Conservation (phyloP, 306 rosid genomes). For the Vigna unguiculata region DNA sequence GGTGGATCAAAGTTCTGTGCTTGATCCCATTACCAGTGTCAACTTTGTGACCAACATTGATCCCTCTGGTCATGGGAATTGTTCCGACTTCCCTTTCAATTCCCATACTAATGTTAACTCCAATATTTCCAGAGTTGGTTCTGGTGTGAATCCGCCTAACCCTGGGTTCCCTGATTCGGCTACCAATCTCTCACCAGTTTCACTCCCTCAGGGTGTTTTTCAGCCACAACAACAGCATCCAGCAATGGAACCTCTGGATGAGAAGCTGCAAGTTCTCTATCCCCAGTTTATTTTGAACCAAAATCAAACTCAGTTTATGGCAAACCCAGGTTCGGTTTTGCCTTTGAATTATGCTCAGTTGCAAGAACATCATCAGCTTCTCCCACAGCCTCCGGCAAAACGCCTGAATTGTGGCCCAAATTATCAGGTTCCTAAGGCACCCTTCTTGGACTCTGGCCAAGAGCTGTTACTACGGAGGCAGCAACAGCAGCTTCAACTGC, state of each 20-base stretch:
- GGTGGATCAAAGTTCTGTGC: constrained; percentile 66
- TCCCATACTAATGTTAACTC: constrained; percentile 30
- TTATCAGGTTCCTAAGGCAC: constrained; percentile 54
- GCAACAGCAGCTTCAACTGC: constrained; percentile 56
- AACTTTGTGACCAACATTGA: constrained; percentile 54
- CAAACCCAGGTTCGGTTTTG: constrained; percentile 62
- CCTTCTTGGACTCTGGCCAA: constrained; percentile 58
- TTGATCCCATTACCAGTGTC: constrained; percentile 49
- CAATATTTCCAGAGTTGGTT: constrained; percentile 45
- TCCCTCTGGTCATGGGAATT: constrained; percentile 51
- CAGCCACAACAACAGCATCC: constrained; percentile 54
- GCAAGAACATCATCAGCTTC: constrained; percentile 68
- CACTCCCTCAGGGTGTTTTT: constrained; percentile 51
- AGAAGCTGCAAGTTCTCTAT: constrained; percentile 67
- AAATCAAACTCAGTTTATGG: constrained; percentile 64
- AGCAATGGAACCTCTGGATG: constrained; percentile 57
- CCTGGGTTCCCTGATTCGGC: constrained; percentile 51
- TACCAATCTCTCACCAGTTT: constrained; percentile 45
- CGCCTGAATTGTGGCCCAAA: constrained; percentile 60
- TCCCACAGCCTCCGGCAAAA: constrained; percentile 65
- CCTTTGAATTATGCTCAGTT: constrained; percentile 63
- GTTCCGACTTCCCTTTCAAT: constrained; percentile 59
- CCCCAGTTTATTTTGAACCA: constrained; percentile 65
- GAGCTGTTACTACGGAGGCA: constrained; percentile 57
- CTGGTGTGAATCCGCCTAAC: constrained; percentile 39